phyloP scores from a whole-genome alignment of 352 stramenopile species.

The Phytophthora pseudosyringae region DNA sequence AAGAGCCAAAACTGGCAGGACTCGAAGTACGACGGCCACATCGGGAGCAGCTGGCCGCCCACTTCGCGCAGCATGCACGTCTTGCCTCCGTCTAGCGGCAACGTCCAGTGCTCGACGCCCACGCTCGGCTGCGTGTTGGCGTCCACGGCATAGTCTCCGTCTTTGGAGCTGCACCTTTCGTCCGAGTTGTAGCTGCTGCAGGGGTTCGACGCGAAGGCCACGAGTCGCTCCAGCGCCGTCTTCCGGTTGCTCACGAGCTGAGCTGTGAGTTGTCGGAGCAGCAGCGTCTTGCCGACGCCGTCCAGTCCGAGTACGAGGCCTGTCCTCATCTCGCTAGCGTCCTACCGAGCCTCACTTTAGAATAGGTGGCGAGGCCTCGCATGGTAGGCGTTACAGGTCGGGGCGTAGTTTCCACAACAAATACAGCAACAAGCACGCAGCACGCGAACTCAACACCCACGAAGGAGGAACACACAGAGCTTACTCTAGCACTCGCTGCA shows the following conservation, averaged over 20 bases:
- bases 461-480: too few species aligned
- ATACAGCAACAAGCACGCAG: background rate
- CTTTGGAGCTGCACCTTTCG: conserved; percentile 14
- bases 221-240: conserved; percentile 49
- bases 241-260: conserved; percentile 52
- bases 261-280: conserved; percentile 63
- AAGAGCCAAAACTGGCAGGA: conserved; percentile 76
- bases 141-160: conserved; percentile 31
- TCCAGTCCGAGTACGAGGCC: conserved; percentile 71
- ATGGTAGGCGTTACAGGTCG: conserved; percentile 1
- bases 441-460: too few species aligned
- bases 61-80: conserved; percentile 63
- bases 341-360: conserved; percentile 5
- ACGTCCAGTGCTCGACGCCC: conserved; percentile 64
- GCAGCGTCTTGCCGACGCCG: conserved; percentile 72
- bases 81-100: conserved; percentile 46
- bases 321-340: conserved; percentile 47
- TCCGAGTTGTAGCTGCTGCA: conserved; percentile 14
- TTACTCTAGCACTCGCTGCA: background rate
- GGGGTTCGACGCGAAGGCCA: conserved; percentile 31
- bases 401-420: background rate
- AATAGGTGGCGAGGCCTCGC: conserved; percentile 9
- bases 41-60: conserved; percentile 68
- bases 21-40: conserved; percentile 77
- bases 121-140: conserved; percentile 64